phyloP scores from a whole-genome alignment of 768 basidiomycete species.

The Coprinopsis marcescibilis region DNA sequence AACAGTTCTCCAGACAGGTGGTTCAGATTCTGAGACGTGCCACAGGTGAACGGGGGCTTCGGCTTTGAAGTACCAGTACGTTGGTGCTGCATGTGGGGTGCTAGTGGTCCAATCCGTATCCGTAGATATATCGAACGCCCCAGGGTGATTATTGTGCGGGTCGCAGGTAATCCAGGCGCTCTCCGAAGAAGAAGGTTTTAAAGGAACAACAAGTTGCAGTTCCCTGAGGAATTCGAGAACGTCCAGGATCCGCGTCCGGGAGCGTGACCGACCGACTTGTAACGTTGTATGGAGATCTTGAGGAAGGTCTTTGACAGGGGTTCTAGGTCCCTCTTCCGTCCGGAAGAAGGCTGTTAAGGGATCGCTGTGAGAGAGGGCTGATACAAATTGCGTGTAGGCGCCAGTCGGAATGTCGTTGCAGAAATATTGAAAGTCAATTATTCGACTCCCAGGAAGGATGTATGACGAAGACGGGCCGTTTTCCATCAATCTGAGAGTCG shows the following conservation, averaged over 20 bases:
- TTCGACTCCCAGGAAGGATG: constrained; percentile 45
- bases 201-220: constrained; percentile 55
- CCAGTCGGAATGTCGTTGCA: constrained; percentile 58
- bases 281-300: constrained; percentile 41
- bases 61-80: constrained; percentile 59
- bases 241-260: constrained; percentile 57
- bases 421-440: constrained; percentile 58
- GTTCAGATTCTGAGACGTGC: constrained; percentile 43
- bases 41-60: constrained; percentile 56
- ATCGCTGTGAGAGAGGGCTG: constrained; percentile 49
- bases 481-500: constrained; percentile 44
- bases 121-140: constrained; percentile 38
- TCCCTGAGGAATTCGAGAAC: constrained; percentile 52
- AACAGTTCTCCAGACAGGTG: constrained; percentile 50
- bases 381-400: constrained; percentile 60
- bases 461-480: constrained; percentile 28
- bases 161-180: constrained; percentile 42
- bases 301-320: constrained; percentile 50
- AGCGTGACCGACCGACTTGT: constrained; percentile 52
- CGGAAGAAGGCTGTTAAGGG: constrained; percentile 49
- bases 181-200: constrained; percentile 38
- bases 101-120: constrained; percentile 39
- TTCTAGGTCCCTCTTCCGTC: constrained; percentile 41
- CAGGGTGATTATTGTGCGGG: constrained; percentile 37
- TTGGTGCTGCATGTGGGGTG: constrained; percentile 43